These are phyloP conservation scores for Ascochyta clinopodiicola DNA, from an alignment of 2,329 filamentous ascomycete species.

Conservation along the genomic window DNA sequence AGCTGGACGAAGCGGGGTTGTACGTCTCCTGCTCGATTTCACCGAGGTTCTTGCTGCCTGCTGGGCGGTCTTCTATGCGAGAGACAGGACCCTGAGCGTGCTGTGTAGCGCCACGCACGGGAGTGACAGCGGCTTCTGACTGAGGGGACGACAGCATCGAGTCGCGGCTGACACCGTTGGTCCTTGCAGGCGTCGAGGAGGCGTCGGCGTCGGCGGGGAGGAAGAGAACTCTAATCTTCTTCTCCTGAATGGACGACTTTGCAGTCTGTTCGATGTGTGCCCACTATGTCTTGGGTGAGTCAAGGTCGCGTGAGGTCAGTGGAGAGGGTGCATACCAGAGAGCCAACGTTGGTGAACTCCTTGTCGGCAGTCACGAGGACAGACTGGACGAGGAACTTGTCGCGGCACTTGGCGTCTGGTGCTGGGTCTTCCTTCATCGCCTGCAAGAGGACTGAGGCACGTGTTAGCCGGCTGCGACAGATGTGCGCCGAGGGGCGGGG, in stretches of 20 bases:
- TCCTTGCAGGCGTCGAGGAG: slow-evolving; percentile 39
- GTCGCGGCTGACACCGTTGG: slow-evolving; percentile 44
- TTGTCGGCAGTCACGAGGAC: slow-evolving; percentile 82
- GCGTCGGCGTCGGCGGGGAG: slow-evolving; percentile 65
- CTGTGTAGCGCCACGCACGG: slow-evolving; percentile 47
- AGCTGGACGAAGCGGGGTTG: slow-evolving; percentile 47
- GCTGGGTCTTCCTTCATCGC: slow-evolving; percentile 97
- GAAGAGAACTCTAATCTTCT: slow-evolving; percentile 94
- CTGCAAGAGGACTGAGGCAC: slow-evolving; percentile 80
- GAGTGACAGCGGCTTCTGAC: slow-evolving; percentile 55
- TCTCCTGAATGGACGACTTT: slow-evolving; percentile 83
- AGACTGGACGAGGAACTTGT: slow-evolving; percentile 97
- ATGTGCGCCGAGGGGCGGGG: slow-evolving; percentile 18
- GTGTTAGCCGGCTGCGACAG: slow-evolving; percentile 33
- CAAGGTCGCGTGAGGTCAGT: background rate
- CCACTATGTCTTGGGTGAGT: slow-evolving; percentile 65
- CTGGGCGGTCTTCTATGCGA: slow-evolving; percentile 47
- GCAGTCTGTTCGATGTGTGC: slow-evolving; percentile 73
- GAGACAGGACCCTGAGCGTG: slow-evolving; percentile 48
- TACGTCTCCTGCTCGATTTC: slow-evolving; percentile 50
- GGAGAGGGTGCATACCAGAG: slow-evolving; percentile 68
- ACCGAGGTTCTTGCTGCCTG: slow-evolving; percentile 49
- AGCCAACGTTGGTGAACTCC: slow-evolving; percentile 79
- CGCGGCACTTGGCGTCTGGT: slow-evolving; percentile 84
- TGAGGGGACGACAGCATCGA: slow-evolving; percentile 61